Conservation (phyloP, 805 yeast genomes). For the Metschnikowia aberdeeniae region DNA sequence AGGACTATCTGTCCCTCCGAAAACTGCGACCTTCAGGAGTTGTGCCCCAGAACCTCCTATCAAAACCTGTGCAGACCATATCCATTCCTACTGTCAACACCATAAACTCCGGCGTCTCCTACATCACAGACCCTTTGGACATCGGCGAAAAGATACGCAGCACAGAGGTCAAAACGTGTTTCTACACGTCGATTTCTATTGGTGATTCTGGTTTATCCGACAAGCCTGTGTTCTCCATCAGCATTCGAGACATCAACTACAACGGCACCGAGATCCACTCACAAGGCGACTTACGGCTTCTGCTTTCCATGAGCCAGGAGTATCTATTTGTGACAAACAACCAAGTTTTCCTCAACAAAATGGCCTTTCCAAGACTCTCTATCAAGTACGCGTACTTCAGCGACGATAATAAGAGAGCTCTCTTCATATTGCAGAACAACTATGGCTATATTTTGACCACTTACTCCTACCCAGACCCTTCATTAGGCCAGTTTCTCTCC, state of each 20-base stretch:
- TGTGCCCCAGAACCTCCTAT: conserved; percentile 16
- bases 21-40: conserved; percentile 16
- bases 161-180: conserved; percentile 14
- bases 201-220: conserved; percentile 13
- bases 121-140: conserved; percentile 13
- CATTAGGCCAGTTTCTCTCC: conserved; percentile 2
- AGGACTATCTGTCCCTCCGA: conserved; percentile 12
- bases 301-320: conserved; percentile 8
- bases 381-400: conserved; percentile 10
- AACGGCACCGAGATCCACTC: conserved; percentile 13
- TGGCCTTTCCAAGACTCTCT: conserved; percentile 13
- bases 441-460: conserved; percentile 13
- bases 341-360: conserved; percentile 13
- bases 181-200: conserved; percentile 10
- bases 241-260: conserved; percentile 11
- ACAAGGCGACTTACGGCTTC: conserved; percentile 5
- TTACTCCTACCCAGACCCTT: conserved; percentile 2
- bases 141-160: conserved; percentile 9
- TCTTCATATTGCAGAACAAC: conserved; percentile 13
- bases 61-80: conserved; percentile 7
- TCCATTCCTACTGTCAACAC: conserved; percentile 13
- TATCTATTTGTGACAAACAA: conserved; percentile 8
- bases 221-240: conserved; percentile 7
- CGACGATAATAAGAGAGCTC: conserved; percentile 3
- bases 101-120: conserved; percentile 9